Percentiles rank a stretch among this genome's conserved stretches.
Evolutionary conservation across 106 monocot genomes (phyloP).

Genomic region (Dendrobium officinale): DNA sequence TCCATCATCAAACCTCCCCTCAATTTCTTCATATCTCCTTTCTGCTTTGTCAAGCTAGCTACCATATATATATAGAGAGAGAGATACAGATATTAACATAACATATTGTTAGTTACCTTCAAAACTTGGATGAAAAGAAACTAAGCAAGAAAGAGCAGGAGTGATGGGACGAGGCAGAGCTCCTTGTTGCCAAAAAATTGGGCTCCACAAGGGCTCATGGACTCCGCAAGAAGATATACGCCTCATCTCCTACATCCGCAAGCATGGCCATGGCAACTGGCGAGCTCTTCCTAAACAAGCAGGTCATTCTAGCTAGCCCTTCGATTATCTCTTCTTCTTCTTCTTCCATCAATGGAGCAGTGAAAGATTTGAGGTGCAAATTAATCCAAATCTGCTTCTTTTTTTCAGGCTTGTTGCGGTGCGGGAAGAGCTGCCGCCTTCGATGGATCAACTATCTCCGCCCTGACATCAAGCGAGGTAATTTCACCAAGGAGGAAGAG

Average conservation of each 20-base stretch:
- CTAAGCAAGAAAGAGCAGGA: not conserved
- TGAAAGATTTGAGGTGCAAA: not conserved
- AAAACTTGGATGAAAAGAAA: not conserved
- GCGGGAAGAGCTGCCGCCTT: slow-evolving; percentile 56
- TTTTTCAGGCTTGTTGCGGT: slow-evolving; percentile 33
- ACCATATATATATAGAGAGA: too few relatives aligned
- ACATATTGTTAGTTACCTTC: too few relatives aligned
- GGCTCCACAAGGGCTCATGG: slow-evolving; percentile 55
- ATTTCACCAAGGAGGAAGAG: slow-evolving; percentile 49
- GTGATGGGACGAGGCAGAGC: slow-evolving; percentile 51
- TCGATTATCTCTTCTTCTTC: not conserved
- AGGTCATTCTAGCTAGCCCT: slow-evolving; percentile 14
- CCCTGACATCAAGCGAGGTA: slow-evolving; percentile 53
- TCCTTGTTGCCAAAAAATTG: slow-evolving; percentile 51
- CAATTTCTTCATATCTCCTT: too few relatives aligned
- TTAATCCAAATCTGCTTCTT: not conserved
- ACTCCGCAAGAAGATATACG: slow-evolving; percentile 48
- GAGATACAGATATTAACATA: too few relatives aligned
- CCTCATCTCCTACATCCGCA: slow-evolving; percentile 37
- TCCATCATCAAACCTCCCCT: too few relatives aligned
- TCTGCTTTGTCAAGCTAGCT: too few relatives aligned
- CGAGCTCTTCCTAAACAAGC: slow-evolving; percentile 50
- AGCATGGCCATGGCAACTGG: slow-evolving; percentile 54
- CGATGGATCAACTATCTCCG: slow-evolving; percentile 58
- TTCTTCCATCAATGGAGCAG: slow-evolving; percentile 1